phyloP scores from a whole-genome alignment of 768 basidiomycete species.

The Auriscalpium vulgare region DNA sequence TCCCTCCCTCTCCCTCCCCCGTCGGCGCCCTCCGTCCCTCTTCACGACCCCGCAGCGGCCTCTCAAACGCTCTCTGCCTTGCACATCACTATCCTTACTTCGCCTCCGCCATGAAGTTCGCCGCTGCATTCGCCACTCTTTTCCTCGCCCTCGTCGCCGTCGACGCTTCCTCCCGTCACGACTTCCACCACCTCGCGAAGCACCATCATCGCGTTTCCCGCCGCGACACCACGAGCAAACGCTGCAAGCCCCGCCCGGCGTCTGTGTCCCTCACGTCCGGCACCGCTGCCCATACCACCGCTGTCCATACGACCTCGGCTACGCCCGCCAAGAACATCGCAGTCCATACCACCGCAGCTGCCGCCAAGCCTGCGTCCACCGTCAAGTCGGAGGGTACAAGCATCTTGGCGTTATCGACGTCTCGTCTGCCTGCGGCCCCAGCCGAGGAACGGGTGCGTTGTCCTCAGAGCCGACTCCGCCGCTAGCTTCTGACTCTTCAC shows the following conservation, averaged over 20 bases:
- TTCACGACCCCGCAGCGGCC: neutral
- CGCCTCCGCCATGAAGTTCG: conserved; percentile 3
- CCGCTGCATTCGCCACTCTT: neutral
- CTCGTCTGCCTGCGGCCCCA: neutral
- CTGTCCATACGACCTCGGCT: neutral
- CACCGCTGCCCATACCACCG: neutral
- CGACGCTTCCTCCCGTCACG: neutral
- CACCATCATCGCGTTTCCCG: neutral
- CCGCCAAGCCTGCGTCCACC: neutral
- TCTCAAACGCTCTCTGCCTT: neutral
- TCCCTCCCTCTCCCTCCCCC: neutral
- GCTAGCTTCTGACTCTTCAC: neutral
- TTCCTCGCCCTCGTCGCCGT: neutral
- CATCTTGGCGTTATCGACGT: neutral
- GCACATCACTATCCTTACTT: neutral
- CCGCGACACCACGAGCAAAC: neutral
- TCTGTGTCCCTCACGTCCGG: neutral
- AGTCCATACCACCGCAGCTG: neutral
- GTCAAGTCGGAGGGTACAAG: neutral
- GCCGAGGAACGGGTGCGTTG: conserved; percentile 41
- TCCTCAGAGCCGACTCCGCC: neutral
- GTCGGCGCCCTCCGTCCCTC: neutral
- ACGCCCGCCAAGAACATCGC: neutral
- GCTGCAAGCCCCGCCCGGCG: neutral
- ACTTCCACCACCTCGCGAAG: neutral